phyloP scores from a whole-genome alignment of 2,329 filamentous ascomycete genomes.

The Trichophyton mentagrophytes region DNA sequence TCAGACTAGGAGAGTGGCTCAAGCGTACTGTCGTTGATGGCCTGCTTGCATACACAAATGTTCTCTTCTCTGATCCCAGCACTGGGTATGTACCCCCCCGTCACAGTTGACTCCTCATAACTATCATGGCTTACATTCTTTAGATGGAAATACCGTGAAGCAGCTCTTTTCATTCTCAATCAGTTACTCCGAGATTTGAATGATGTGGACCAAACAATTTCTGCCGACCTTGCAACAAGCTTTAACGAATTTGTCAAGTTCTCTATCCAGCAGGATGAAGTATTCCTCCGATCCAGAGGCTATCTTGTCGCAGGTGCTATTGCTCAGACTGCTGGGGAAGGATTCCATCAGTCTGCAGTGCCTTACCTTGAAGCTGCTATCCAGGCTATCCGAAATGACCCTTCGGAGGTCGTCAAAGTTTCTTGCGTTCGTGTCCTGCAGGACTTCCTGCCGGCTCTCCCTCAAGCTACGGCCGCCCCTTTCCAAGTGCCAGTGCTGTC shows the following conservation, averaged over 20 bases:
- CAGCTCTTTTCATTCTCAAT: slow-evolving; percentile 72
- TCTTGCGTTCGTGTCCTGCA: slow-evolving; percentile 81
- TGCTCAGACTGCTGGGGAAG: slow-evolving; percentile 52
- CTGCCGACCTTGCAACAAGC: slow-evolving; percentile 53
- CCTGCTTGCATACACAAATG: slow-evolving; percentile 62
- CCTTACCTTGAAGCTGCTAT: slow-evolving; percentile 48
- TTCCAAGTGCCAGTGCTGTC: slow-evolving; percentile 50
- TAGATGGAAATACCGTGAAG: slow-evolving; percentile 59
- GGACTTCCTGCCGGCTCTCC: slow-evolving; percentile 46
- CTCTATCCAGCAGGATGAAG: slow-evolving; percentile 56
- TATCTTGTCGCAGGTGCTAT: slow-evolving; percentile 76
- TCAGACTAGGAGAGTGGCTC: slow-evolving; percentile 88
- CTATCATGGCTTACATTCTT: slow-evolving; percentile 15
- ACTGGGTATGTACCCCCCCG: slow-evolving; percentile 21
- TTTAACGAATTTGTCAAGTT: slow-evolving; percentile 72
- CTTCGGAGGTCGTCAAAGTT: slow-evolving; percentile 80
- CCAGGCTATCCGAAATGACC: slow-evolving; percentile 59
- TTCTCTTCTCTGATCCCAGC: slow-evolving; percentile 48
- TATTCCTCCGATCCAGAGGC: slow-evolving; percentile 72
- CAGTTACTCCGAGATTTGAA: slow-evolving; percentile 72
- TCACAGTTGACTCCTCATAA: slow-evolving; percentile 5
- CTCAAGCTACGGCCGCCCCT: slow-evolving; percentile 38
- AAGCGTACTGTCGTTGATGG: slow-evolving; percentile 62
- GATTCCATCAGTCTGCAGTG: slow-evolving; percentile 32
- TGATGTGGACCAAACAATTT: slow-evolving; percentile 61